A percentile compares a stretch with the other conserved stretches of the same genome.
Conservation (phyloP, 1,139 yeast species). For the Geotrichum siamense region DNA sequence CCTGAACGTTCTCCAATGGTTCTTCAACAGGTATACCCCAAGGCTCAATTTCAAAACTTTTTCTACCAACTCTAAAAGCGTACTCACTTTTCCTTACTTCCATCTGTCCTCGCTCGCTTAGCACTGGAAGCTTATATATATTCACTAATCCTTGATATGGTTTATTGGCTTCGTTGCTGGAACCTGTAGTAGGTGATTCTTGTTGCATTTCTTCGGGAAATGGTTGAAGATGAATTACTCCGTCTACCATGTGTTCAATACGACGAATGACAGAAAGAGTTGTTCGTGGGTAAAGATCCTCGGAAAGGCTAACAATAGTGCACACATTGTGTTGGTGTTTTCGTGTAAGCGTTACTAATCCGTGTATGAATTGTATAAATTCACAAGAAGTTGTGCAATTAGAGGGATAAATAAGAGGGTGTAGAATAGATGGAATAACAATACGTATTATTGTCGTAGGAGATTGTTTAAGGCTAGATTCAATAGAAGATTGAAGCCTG, state of each 20-base stretch:
- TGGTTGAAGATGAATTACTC: constrained; percentile 71
- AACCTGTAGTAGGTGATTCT: constrained; percentile 47
- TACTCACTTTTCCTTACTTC: constrained; percentile 64
- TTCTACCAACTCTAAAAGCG: constrained; percentile 79
- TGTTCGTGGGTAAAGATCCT: constrained; percentile 64
- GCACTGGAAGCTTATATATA: constrained; percentile 59
- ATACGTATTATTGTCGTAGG: constrained; percentile 48
- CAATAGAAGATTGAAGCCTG: constrained; percentile 2
- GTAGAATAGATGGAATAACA: constrained; percentile 66
- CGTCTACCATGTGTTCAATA: constrained; percentile 58
- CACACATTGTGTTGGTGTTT: constrained; percentile 44
- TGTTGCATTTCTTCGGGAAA: constrained; percentile 62
- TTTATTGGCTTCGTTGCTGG: constrained; percentile 19
- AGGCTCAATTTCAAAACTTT: constrained; percentile 75
- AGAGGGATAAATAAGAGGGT: constrained; percentile 70
- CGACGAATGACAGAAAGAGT: constrained; percentile 43
- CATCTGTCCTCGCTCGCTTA: constrained; percentile 78
- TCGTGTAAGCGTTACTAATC: constrained; percentile 50
- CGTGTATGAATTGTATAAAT: constrained; percentile 56
- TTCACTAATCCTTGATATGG: constrained; percentile 70
- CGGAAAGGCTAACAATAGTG: constrained; percentile 50
- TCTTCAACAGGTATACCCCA: constrained; percentile 96
- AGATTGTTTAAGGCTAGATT: constrained; percentile 7
- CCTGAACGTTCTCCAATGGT: constrained; percentile 1
- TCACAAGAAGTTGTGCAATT: constrained; percentile 42